Evolutionary conservation across 106 monocot species (phyloP).

Genomic region (Apostasia shenzhenica): DNA sequence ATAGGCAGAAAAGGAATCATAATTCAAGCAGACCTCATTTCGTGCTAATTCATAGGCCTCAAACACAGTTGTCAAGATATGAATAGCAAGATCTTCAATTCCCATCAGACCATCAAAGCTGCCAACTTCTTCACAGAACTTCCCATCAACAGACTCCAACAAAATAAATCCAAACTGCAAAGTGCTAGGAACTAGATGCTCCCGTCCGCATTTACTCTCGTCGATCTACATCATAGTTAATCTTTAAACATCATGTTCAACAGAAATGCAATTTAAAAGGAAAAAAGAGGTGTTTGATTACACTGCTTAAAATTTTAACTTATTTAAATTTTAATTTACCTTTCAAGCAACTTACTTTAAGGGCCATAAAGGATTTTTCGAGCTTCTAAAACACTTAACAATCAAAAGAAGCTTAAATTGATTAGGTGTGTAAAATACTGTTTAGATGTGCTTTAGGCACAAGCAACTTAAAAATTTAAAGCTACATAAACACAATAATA

Average conservation of each 20-base stretch:
- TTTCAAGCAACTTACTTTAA: too few species aligned
- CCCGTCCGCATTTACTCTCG: slow-evolving; percentile 68
- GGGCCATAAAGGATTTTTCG: too few species aligned
- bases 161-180: slow-evolving; percentile 77
- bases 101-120: slow-evolving; percentile 35
- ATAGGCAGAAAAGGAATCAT: not conserved
- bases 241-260: not conserved
- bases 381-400: too few species aligned
- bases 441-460: not conserved
- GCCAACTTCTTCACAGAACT: slow-evolving; percentile 15
- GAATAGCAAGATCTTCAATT: slow-evolving; percentile 61
- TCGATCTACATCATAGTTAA: slow-evolving; percentile 33
- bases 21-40: slow-evolving; percentile 42
- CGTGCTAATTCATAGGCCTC: slow-evolving; percentile 81
- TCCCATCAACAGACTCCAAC: slow-evolving; percentile 45
- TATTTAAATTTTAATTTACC: too few species aligned
- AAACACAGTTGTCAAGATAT: slow-evolving; percentile 53
- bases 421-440: not conserved
- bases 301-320: too few species aligned
- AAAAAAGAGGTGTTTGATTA: not conserved
- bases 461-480: too few species aligned
- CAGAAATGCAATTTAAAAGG: not conserved
- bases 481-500: too few species aligned
- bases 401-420: too few species aligned
- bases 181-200: slow-evolving; percentile 73